Percentiles rank a stretch among this genome's conserved stretches.
These are phyloP conservation scores for Theileria parva DNA, from an alignment of 169 alveolate species.

Conservation along the genomic window DNA sequence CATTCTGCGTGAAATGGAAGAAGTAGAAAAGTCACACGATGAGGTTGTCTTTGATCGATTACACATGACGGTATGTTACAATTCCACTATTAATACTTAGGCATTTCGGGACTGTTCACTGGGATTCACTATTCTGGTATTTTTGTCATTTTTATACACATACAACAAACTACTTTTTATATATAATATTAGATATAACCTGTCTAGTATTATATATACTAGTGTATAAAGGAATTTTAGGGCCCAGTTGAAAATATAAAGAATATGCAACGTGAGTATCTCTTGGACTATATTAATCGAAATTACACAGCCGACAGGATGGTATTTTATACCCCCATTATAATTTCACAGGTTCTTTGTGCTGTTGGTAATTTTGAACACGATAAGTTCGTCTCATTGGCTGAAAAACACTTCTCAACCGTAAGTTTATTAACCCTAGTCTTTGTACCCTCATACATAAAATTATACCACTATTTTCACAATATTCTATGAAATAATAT, in stretches of 20 bases:
- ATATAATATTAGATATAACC: neutral
- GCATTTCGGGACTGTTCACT: slow-evolving; percentile 89
- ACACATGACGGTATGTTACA: slow-evolving; percentile 71
- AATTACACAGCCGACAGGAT: slow-evolving; percentile 92
- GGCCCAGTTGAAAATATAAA: slow-evolving; percentile 87
- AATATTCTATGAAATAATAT: neutral
- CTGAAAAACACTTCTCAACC: slow-evolving; percentile 71
- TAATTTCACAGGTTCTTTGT: slow-evolving; percentile 76
- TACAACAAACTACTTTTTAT: neutral
- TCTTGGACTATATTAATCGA: slow-evolving; percentile 83
- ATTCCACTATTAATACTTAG: slow-evolving; percentile 38
- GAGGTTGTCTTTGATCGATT: slow-evolving; percentile 92
- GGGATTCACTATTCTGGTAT: slow-evolving; percentile 86
- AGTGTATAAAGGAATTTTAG: slow-evolving; percentile 2
- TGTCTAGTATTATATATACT: neutral
- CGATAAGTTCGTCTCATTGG: slow-evolving; percentile 81
- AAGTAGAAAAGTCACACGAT: slow-evolving; percentile 87
- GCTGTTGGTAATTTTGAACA: slow-evolving; percentile 90
- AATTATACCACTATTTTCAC: neutral
- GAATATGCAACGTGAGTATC: slow-evolving; percentile 83
- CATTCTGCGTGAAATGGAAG: slow-evolving; percentile 93
- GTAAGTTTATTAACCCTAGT: slow-evolving; percentile 11
- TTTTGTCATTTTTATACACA: neutral
- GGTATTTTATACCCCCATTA: slow-evolving; percentile 21
- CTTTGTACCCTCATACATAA: slow-evolving; percentile 29